Base-by-base conservation (phyloP, 805 yeast genomes). In the Yamadazyma scolyti region DNA sequence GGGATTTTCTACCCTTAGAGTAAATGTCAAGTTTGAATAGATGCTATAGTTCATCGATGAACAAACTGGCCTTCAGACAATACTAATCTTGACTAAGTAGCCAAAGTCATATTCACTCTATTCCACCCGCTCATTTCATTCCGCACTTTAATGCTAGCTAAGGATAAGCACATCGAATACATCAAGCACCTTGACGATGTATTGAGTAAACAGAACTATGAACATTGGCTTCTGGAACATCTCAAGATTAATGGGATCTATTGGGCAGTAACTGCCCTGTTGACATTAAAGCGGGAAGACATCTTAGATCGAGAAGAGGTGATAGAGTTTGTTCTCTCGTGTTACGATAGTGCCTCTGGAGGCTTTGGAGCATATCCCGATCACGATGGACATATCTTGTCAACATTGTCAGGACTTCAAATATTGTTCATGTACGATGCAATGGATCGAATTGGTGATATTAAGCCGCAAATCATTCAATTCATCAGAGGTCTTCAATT, bases 201-300 rank as follows among this genome's bases (percentile, higher is more conserved):
- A 23, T 24, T 49, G 16, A 36, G 56, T 9, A 40, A 40, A 65
- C 72, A 33, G 70, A 77, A 52, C 72, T 81, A 50, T 62, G 88
- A 82, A 46, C 89, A 87, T 57, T 87, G 95, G 93, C 57, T 89
- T 30, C 75, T 86, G 8, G 97, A 93, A 48, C 97, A 93, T 54
- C 65, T 93, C 29, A 70, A 97, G 19, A 58, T 93, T 68, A 87
- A 85, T 47, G 98, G 97, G 1, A 69, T 93, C 0, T 93, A 93
- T 54, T 93, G 99, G 99, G 97, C 97, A 0, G 63, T 86, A 3
- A 81, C 83, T 11, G 87, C 96, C 0, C 56, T 89, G 19, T 73
- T 73, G 29, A 56, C 82, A 2, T 51, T 90, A 56, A 66, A 71
- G 17, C 63, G 79, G 2, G 57, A 68, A 20, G 54, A 55, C 16